Conservation (phyloP, 2,329 filamentous ascomycete species). For the Botrytis fabae region DNA sequence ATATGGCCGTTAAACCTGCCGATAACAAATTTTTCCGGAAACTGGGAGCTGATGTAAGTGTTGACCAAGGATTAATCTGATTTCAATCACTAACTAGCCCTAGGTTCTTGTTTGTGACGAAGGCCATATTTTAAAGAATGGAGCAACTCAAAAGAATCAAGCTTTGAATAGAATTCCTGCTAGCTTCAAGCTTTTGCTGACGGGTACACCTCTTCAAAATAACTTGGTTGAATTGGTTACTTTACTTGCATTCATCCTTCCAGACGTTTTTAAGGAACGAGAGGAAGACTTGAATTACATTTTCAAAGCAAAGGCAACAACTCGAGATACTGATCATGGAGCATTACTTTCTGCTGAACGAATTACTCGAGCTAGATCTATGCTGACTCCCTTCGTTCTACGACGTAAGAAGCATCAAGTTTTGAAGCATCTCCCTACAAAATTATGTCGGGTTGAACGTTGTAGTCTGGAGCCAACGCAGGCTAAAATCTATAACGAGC, state of each 20-base stretch:
- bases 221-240: conserved; percentile 91
- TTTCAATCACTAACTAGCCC: conserved; percentile 25
- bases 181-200: conserved; percentile 82
- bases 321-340: conserved; percentile 75
- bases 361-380: conserved; percentile 82
- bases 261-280: conserved; percentile 73
- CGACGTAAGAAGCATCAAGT: conserved; percentile 93
- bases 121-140: conserved; percentile 90
- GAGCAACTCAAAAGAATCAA: conserved; percentile 76
- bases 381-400: conserved; percentile 92
- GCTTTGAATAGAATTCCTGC: conserved; percentile 76
- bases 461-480: conserved; percentile 78
- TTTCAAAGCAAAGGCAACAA: conserved; percentile 89
- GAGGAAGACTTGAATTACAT: conserved; percentile 80
- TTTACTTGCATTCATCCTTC: conserved; percentile 91
- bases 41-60: conserved; percentile 51
- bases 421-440: conserved; percentile 77
- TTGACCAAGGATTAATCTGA: background rate
- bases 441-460: conserved; percentile 74
- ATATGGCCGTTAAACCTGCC: conserved; percentile 56
- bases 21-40: conserved; percentile 65
- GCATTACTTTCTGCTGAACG: conserved; percentile 84
- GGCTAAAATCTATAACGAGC: conserved; percentile 68
- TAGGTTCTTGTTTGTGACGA: conserved; percentile 75
- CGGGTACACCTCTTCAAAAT: conserved; percentile 90